Base-by-base conservation (phyloP, 1,284 basidiomycete species). In the Moniliophthora roreri region DNA sequence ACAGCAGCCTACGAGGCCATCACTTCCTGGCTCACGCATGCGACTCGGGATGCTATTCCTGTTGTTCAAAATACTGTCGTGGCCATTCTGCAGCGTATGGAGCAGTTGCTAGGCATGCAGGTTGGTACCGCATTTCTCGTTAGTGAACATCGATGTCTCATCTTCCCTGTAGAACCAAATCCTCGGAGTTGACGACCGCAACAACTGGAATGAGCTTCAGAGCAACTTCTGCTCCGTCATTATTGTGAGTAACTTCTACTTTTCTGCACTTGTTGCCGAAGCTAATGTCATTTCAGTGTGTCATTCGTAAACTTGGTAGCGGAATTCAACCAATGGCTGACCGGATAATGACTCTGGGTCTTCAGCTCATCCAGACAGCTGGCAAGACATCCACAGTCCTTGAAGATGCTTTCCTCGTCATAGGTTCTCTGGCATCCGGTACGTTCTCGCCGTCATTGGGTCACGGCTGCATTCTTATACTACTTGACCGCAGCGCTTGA, bases 121-220 rank as follows among this genome's bases (percentile, higher is more conserved):
- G 89, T 88, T 61, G 58, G 69, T 61, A 7, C 40, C 28, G 6
- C 48, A 24, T 16, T 48, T n/a, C n/a, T n/a, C n/a, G n/a, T n/a
- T n/a, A n/a, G n/a, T n/a, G n/a, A n/a, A n/a, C n/a, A n/a, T n/a
- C n/a, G n/a, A n/a, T n/a, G n/a, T n/a, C n/a, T n/a, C n/a, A n/a
- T n/a, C n/a, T n/a, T n/a, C n/a, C n/a, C 46, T 49, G 15, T 69
- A 95, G 84, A 91, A 91, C 70, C 96, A 99, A 75, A 90, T 99
- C 50, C 78, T 99, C 42, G 97, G 96, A 49, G 80, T 89, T 40
- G 96, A 99, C 71, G 96, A 99, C 69, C 86, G 93, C 60, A 96
- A 96, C 73, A 99, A 98, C 77, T 98, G 96, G 94, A 96, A 95
- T 67, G 96, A 99, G 70, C 79, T 99, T 39, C 95, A 98, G 71